Evolutionary conservation across 2,329 filamentous ascomycete genomes (phyloP), one percentile per base, ranked within the genome.

Genomic region (Colletotrichum sp.): DNA sequence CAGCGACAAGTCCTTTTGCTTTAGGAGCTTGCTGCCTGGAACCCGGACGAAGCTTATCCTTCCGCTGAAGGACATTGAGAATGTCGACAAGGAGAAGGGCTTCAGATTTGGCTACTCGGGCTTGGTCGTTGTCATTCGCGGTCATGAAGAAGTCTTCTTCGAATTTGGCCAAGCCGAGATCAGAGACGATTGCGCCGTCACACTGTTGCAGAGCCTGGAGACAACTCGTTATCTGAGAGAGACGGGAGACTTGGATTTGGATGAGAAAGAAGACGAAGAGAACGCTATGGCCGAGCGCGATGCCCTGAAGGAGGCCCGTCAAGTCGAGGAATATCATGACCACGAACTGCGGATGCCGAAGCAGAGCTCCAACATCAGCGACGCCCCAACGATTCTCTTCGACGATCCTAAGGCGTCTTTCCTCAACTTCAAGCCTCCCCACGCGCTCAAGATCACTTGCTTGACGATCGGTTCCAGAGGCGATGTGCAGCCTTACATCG

Each of bases 401-500:
- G 97, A 98, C 80, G 96, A 98, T 78, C 92, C 94, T 11, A 92
- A 93, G 77, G 94, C 95, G 6, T 98, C 96, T 0, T 93, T 98
- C 72, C 89, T 98, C 76, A 95, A 97, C 77, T 98, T 98, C 85
- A 98, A 98, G 83, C 96, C 97, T 0, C 85, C 91, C 3, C 89
- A 94, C 77, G 87, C 96, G 3, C 86, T 99, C 81, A 92, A 89
- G 24, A 94, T 99, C 73, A 98, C 96, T 2, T 99, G 97, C 81
- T 86, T 99, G 47, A 99, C 97, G 0, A 99, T 99, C 76, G 97
- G 97, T 18, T 98, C 96, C 15, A 90, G 97, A 73, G 97, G 97
- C 29, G 97, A 99, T 81, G 96, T 99, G 6, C 97, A 99, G 82
- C 97, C 97, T 1, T 99, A 98, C 81, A 98, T 99, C 81, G 95